These are phyloP conservation scores for Delphinella strobiligena DNA, from an alignment of 2,329 filamentous ascomycete genomes.

Conservation along the genomic window DNA sequence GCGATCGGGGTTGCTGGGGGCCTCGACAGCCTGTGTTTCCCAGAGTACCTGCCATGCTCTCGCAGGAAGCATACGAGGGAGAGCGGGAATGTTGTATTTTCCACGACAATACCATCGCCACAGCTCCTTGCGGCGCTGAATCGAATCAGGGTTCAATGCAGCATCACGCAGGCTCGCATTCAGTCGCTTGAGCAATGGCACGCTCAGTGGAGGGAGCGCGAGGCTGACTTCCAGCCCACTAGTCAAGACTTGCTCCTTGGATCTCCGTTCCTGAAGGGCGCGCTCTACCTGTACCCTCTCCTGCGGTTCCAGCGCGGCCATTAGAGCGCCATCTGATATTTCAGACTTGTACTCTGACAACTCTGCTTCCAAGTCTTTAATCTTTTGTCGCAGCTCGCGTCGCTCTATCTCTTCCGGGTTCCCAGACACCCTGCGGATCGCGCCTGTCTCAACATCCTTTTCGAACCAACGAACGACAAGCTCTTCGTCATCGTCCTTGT, in stretches of 20 bases:
- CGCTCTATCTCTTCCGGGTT: constrained; percentile 11
- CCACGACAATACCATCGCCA: constrained; percentile 22
- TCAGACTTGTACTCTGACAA: constrained; percentile 8
- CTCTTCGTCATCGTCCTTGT: constrained; percentile 6
- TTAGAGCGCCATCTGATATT: constrained; percentile 9
- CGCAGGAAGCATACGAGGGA: constrained; percentile 15
- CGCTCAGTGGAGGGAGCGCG: constrained; percentile 5
- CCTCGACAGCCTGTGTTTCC: constrained; percentile 14
- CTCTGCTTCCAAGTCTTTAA: constrained; percentile 10
- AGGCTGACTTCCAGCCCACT: constrained; percentile 8
- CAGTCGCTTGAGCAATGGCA: constrained; percentile 9
- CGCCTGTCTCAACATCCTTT: constrained; percentile 12
- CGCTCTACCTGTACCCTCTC: constrained; percentile 8
- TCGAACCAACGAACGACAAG: constrained; percentile 10
- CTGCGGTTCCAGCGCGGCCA: constrained; percentile 8
- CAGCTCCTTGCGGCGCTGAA: constrained; percentile 10
- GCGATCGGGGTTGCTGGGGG: constrained; percentile 11
- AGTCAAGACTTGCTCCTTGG: constrained; percentile 1
- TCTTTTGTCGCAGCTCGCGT: constrained; percentile 10
- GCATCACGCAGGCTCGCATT: constrained; percentile 7
- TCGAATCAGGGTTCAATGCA: constrained; percentile 2
- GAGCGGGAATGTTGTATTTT: constrained; percentile 12
- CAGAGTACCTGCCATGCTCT: constrained; percentile 24
- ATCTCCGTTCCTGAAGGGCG: constrained; percentile 6
- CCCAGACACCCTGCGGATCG: constrained; percentile 6